A percentile compares a stretch with the other conserved stretches of the same genome.
phyloP scores from a whole-genome alignment of 306 rosid species.

The Acacia confusa region DNA sequence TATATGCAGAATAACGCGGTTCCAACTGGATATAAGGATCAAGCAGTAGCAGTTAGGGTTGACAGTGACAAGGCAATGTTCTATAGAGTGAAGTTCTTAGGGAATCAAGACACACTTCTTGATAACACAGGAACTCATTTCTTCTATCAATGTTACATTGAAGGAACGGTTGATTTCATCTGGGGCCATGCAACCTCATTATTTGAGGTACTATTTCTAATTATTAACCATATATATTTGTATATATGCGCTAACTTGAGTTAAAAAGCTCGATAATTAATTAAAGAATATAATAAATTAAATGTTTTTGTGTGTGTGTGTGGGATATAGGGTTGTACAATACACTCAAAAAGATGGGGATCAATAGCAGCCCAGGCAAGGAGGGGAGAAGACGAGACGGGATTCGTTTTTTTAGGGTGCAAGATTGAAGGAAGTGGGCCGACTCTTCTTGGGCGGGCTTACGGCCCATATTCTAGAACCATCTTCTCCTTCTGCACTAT shows the following conservation, averaged over 20 bases:
- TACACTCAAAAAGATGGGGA: conserved; percentile 56
- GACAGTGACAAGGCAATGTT: conserved; percentile 72
- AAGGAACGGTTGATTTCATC: conserved; percentile 70
- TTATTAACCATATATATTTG: too few relatives aligned
- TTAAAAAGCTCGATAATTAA: too few relatives aligned
- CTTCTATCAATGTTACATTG: conserved; percentile 55
- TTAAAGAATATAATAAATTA: too few relatives aligned
- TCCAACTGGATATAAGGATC: conserved; percentile 48
- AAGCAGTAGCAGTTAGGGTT: conserved; percentile 68
- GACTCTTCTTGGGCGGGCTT: conserved; percentile 64
- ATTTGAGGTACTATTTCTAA: background rate
- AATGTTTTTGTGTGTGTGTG: too few relatives aligned
- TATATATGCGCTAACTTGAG: too few relatives aligned
- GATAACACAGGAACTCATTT: conserved; percentile 69
- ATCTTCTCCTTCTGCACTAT: conserved; percentile 55
- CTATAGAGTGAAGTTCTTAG: conserved; percentile 51
- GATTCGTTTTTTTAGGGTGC: conserved; percentile 66
- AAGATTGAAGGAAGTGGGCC: conserved; percentile 56
- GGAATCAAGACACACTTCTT: conserved; percentile 71
- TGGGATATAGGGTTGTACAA: conserved; percentile 41
- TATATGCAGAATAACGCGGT: conserved; percentile 9
- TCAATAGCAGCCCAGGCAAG: conserved; percentile 86
- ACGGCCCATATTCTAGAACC: conserved; percentile 66
- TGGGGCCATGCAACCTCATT: conserved; percentile 63
- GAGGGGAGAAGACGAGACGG: conserved; percentile 46